Evolutionary conservation across 116 monocot genomes (phyloP).

Genomic region (Zostera marina): DNA sequence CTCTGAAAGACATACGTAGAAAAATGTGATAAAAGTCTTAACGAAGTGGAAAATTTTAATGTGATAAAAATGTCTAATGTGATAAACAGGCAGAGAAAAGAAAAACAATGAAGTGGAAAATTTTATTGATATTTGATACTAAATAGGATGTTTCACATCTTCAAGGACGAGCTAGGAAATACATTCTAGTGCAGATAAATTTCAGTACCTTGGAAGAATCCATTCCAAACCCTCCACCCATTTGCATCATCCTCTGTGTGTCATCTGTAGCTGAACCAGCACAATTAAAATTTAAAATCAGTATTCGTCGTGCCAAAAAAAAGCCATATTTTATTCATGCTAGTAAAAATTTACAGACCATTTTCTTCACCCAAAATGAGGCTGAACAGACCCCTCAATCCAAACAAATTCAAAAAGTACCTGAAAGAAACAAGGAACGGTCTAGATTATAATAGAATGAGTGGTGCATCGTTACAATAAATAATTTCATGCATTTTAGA

Average conservation of each 20-base stretch:
- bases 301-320: not conserved
- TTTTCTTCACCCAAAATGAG: conserved; percentile 99
- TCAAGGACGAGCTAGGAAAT: not conserved
- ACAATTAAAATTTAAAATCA: conserved; percentile 2
- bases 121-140: too few relatives aligned
- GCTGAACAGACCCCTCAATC: conserved; percentile 93
- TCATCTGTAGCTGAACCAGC: conserved; percentile 70
- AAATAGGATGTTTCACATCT: too few relatives aligned
- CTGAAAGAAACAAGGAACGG: conserved; percentile 20
- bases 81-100: too few relatives aligned
- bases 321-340: not conserved
- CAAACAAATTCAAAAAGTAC: conserved; percentile 96
- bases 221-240: conserved; percentile 92
- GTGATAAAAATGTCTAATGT: too few relatives aligned
- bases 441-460: not conserved
- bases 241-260: conserved; percentile 98
- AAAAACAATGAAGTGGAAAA: too few relatives aligned
- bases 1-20: conserved; percentile 27
- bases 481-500: not conserved
- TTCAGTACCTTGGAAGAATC: conserved; percentile 61
- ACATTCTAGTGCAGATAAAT: not conserved
- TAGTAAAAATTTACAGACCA: conserved; percentile 29
- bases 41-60: too few relatives aligned
- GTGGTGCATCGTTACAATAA: not conserved
- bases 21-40: not conserved